Evolutionary conservation across 805 yeast species (phyloP).

Genomic region (Candida ovalis): DNA sequence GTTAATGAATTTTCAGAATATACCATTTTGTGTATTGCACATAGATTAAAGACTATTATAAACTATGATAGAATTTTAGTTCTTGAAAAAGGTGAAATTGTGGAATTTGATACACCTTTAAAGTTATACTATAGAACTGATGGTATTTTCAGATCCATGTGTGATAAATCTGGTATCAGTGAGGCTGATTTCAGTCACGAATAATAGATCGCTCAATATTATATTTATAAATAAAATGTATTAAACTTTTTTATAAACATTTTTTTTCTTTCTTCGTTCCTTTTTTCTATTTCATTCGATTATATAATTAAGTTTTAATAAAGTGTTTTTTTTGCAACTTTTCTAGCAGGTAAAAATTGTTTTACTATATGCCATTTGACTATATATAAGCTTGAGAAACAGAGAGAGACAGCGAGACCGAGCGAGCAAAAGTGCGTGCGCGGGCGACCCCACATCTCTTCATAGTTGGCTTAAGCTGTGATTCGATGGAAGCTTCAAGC

Average conservation of each 20-base stretch:
- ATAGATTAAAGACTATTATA: constrained; percentile 60
- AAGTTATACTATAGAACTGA: constrained; percentile 36
- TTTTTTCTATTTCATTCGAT: not conserved
- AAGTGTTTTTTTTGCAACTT: no score
- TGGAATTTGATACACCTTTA: constrained; percentile 53
- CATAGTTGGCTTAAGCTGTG: no score
- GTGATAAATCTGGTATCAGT: constrained; percentile 44
- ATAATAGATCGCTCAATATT: no score
- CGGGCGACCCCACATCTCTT: no score
- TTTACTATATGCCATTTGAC: no score
- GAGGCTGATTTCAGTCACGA: constrained; percentile 36
- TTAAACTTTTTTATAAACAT: not conserved
- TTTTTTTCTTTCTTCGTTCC: not conserved
- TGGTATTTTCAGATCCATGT: constrained; percentile 51
- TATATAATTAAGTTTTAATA: no score
- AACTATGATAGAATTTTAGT: constrained; percentile 58
- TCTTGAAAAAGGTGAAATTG: constrained; percentile 51
- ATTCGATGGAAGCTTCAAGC: not conserved
- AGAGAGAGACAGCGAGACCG: no score
- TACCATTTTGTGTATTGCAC: constrained; percentile 72
- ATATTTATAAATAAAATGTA: not conserved
- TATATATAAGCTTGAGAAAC: no score
- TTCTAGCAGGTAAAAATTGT: no score
- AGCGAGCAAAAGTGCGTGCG: no score
- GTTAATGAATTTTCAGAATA: constrained; percentile 54